Evolutionary conservation across 1,284 basidiomycete species (phyloP), one percentile per base, ranked within the genome.

Genomic region (Trametes pubescens): DNA sequence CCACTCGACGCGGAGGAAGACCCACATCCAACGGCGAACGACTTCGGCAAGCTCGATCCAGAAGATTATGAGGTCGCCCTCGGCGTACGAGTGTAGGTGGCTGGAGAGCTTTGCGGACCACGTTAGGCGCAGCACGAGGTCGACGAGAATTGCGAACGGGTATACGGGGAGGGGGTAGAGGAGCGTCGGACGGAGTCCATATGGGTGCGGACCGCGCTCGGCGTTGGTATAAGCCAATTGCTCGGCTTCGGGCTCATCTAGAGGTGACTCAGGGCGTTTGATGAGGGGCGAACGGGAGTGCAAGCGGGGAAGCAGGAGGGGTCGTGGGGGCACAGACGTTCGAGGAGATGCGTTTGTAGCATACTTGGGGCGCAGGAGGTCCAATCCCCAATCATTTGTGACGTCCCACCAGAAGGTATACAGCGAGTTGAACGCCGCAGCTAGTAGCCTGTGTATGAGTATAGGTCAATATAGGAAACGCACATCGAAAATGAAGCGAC

Each of bases 331-430:
- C 21, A 75, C 71, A 69, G 68, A 35, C 58, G 67, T 61, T 35
- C 71, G 72, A 53, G 49, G 62, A 61, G 66, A 64, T 22, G 63
- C 40, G 11, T 11, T 46, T 65, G 62, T 44, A 67, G 67, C 8
- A 73, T 69, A 51, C 53, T 74, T 73, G 21, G 77, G 76, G 58
- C 84, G 84, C 62, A 98, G 81, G 32, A 98, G 79, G 48, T 90
- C 86, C 51, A 99, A 82, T 0, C 98, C 98, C 97, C 97, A 99
- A 77, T 99, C 98, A 75, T 98, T 95, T 51, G 94, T 95, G 37
- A 99, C 86, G 77, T 99, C 98, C 98, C 98, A 99, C 94, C 95
- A 99, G 77, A 98, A 99, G 7, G 95, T 97, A 78, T 95, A 99
- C 49, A 94, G 77, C 1, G 96, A 97, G 77, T 99, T 99, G 71